Conservation (phyloP, 2,329 filamentous ascomycete genomes). For the Nannizziopsis arthrosporioides region DNA sequence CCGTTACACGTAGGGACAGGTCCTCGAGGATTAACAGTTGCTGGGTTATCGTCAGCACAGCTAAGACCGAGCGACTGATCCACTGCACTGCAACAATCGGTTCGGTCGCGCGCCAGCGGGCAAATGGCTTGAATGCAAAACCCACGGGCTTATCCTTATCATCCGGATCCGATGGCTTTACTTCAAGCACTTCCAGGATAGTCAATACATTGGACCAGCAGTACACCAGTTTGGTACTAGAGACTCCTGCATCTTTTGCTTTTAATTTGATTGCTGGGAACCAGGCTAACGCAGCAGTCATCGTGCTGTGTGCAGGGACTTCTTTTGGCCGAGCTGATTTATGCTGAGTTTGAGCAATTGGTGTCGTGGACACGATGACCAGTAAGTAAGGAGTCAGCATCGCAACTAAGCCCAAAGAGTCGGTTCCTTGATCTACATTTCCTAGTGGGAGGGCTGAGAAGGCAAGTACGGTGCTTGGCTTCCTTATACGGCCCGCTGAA, state of each 20-base stretch:
- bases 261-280: constrained; percentile 94
- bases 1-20: constrained; percentile 74
- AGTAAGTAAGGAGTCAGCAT: constrained; percentile 91
- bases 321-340: constrained; percentile 88
- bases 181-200: constrained; percentile 74
- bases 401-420: constrained; percentile 79
- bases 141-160: constrained; percentile 67
- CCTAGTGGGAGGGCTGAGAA: constrained; percentile 84
- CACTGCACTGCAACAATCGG: constrained; percentile 94
- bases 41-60: constrained; percentile 87
- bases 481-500: constrained; percentile 54
- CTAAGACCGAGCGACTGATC: constrained; percentile 85
- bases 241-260: constrained; percentile 53
- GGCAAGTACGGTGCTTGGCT: constrained; percentile 87
- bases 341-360: constrained; percentile 89
- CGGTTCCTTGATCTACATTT: constrained; percentile 83
- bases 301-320: constrained; percentile 72
- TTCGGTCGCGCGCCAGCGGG: constrained; percentile 86
- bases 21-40: constrained; percentile 88
- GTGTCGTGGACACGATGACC: constrained; percentile 94
- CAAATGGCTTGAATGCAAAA: constrained; percentile 69
- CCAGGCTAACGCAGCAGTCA: constrained; percentile 93
- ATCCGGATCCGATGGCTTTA: constrained; percentile 43
- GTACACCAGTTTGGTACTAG: constrained; percentile 77
- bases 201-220: constrained; percentile 99